Base-by-base conservation (phyloP, 2,329 filamentous ascomycete species). In the Camillea tinctor region DNA sequence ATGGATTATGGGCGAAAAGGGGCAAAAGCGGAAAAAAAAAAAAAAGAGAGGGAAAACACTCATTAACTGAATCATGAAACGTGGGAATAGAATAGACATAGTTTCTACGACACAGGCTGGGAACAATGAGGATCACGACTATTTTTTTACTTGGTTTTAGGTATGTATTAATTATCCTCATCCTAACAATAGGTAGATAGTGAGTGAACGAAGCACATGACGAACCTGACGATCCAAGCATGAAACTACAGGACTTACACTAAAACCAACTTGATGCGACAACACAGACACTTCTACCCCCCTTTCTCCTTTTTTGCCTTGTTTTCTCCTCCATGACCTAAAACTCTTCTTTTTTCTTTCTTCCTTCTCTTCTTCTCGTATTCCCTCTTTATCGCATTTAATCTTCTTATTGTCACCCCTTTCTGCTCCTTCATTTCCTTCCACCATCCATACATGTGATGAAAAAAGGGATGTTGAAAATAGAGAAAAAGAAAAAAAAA, bases 231-330 rank as follows among this genome's bases (percentile, higher is more conserved):
- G 4, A 44, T 30, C 36, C 15, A 44, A n/a, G 36, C 36, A 44
- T 44, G 17, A 44, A 44, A 44, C 55, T 61, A 60, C 40, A 17
- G 56, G 53, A 40, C 54, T 54, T 20, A 30, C 58, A 60, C n/a
- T 62, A 58, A 60, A 66, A 50, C 40, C 55, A 59, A 60, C 22
- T 59, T 55, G 20, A 60, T 51, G 54, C 26, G 26, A 30, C 26
- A 30, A 30, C 26, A 30, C 26, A 2, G 26, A 30, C 26, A 30
- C 26, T n/a, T n/a, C n/a, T n/a, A n/a, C n/a, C n/a, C 26, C 26
- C 26, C 26, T 30, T 30, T 30, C 36, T n/a, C n/a, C n/a, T n/a
- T n/a, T n/a, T n/a, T n/a, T n/a, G n/a, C n/a, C 3, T 30, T 30
- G 26, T 30, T 9, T 7, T 11, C 26, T 11, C 26, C 26, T 9